Percentiles rank a stretch among this genome's conserved stretches.
These are phyloP conservation scores for Zoysia matrella DNA, from an alignment of 202 grass and related monocot genomes.

Conservation along the genomic window DNA sequence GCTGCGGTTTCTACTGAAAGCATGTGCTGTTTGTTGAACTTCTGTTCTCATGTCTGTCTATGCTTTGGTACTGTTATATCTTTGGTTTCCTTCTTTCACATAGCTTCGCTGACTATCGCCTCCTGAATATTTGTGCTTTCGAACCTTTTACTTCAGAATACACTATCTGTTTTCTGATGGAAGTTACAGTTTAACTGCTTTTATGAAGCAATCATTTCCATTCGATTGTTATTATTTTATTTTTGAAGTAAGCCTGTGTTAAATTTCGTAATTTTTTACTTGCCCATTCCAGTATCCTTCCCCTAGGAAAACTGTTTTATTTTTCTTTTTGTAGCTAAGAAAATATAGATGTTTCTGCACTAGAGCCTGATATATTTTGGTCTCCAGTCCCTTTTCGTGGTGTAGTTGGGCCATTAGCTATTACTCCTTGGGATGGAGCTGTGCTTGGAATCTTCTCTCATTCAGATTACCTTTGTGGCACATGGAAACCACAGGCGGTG, in stretches of 20 bases:
- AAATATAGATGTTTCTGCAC: slow-evolving; percentile 20
- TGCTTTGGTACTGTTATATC: slow-evolving; percentile 44
- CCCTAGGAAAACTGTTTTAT: not conserved
- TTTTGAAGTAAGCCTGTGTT: slow-evolving; percentile 22
- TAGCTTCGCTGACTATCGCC: slow-evolving; percentile 20
- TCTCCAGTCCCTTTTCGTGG: not conserved
- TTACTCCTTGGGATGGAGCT: slow-evolving; percentile 4
- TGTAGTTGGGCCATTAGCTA: not conserved
- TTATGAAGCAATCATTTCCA: not conserved
- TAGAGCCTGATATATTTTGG: not conserved
- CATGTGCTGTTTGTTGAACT: slow-evolving; percentile 40
- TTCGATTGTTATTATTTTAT: slow-evolving; percentile 5
- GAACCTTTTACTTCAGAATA: slow-evolving; percentile 25
- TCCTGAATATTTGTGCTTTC: slow-evolving; percentile 49
- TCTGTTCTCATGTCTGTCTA: slow-evolving; percentile 19
- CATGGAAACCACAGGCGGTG: not conserved
- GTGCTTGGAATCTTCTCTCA: slow-evolving; percentile 14
- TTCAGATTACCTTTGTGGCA: slow-evolving; percentile 43
- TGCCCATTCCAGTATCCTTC: not conserved
- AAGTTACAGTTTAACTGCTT: slow-evolving; percentile 41
- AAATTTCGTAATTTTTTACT: not conserved
- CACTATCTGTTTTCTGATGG: slow-evolving; percentile 28
- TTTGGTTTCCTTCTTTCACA: slow-evolving; percentile 4
- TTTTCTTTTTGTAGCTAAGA: not conserved
- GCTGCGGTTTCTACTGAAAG: slow-evolving; percentile 36